Evolutionary conservation across 2,329 filamentous ascomycete species (phyloP), one percentile per base, ranked within the genome.

Genomic region (Xylaria sp.): DNA sequence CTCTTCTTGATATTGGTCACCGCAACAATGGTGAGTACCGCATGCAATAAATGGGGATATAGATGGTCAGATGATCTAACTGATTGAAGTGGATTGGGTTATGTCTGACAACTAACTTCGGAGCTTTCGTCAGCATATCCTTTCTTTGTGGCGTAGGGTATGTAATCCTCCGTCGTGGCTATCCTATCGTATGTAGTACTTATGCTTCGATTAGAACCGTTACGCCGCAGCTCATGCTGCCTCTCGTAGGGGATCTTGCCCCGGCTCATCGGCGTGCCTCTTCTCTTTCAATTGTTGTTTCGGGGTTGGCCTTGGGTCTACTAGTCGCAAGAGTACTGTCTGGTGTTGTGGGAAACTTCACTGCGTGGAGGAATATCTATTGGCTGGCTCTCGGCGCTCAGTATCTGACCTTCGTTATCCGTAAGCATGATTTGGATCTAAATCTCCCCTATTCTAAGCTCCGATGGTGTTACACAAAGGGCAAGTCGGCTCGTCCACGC

Each of bases 271-370:
- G 85, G 15, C 85, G 89, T 10, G 89, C 89, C 1, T 83, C 87
- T 17, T 86, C 88, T 1, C 81, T 92, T 33, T 88, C 87, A 11
- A 87, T 92, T 64, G 88, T 91, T 0, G 87, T 88, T 1, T 89
- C 87, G 0, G 90, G 89, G 2, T 80, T 91, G 3, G 83, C 90
- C 58, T 82, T 91, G 2, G 90, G 90, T 6, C 85, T 92, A 65
- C 82, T 92, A 2, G 81, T 91, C 54, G 90, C 90, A 0, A 85
- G 90, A n/a, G 82, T 92, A 0, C 83, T 92, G 7, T 89, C 89
- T 1, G 90, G 90, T n/a, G 86, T 90, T 45, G 83, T 92, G 29
- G 86, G 89, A 0, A 84, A 90, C 68, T 91, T 85, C 74, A 87
- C 86, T 0, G 82, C 83, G 63, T 92, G 90, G 90, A 83, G 90